These are phyloP conservation scores for Ilex aquifolium DNA, from an alignment of 257 asterid genomes.

Conservation along the genomic window DNA sequence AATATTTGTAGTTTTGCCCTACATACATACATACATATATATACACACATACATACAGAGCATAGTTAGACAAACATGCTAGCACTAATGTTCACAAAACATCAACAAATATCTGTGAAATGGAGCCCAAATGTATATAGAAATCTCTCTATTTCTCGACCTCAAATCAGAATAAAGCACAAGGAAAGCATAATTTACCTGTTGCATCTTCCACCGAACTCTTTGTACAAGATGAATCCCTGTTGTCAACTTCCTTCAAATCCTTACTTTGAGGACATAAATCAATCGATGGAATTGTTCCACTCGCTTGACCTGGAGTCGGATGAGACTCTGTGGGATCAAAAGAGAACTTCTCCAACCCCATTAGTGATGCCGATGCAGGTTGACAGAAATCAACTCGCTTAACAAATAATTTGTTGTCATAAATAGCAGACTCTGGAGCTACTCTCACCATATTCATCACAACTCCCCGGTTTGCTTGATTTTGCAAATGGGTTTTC, in stretches of 20 bases:
- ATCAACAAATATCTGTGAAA: no score
- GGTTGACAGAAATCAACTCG: constrained; percentile 73
- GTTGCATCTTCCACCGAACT: constrained; percentile 40
- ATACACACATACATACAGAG: no score
- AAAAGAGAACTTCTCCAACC: constrained; percentile 29
- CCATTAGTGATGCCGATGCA: constrained; percentile 25
- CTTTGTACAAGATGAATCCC: constrained; percentile 5
- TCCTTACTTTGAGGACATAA: constrained; percentile 57
- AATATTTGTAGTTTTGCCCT: no score
- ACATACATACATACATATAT: no score
- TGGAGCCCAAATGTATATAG: no score
- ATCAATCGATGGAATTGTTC: constrained; percentile 29
- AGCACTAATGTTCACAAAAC: no score
- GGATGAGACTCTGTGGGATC: constrained; percentile 19
- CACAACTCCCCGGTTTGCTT: constrained; percentile 30
- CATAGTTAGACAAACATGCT: no score
- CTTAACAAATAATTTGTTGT: constrained; percentile 51
- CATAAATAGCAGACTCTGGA: constrained; percentile 48
- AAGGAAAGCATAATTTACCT: constrained; percentile 37
- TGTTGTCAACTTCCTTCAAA: constrained; percentile 50
- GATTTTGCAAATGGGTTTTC: constrained; percentile 38
- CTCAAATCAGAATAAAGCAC: no score
- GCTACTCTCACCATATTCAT: constrained; percentile 43
- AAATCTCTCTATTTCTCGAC: no score
- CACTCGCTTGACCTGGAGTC: constrained; percentile 26